phyloP scores from a whole-genome alignment of 1,284 basidiomycete species.

The Rhodotorula sp. region DNA sequence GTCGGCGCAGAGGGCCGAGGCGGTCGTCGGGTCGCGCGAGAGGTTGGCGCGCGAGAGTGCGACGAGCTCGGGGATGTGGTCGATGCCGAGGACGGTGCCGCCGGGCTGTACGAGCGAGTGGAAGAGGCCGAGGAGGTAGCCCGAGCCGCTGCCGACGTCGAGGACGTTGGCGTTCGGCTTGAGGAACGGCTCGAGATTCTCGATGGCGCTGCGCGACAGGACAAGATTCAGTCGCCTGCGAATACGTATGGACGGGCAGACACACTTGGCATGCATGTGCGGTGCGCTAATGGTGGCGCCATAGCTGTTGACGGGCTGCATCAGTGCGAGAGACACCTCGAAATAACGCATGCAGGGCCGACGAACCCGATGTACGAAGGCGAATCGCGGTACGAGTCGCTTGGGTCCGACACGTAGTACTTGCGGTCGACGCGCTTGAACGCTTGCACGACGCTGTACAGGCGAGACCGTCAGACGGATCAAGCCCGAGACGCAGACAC shows the following conservation, averaged over 20 bases:
- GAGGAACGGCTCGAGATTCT: conserved; percentile 70
- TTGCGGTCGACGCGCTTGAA: conserved; percentile 72
- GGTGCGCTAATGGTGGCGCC: conserved; percentile 87
- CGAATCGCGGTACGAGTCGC: conserved; percentile 71
- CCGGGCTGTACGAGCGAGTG: conserved; percentile 64
- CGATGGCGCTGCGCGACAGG: conserved; percentile 56
- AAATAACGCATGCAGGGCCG: too few species aligned
- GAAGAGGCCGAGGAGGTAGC: conserved; percentile 74
- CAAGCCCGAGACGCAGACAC: too few species aligned
- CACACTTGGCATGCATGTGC: conserved; percentile 79
- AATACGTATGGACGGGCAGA: not conserved
- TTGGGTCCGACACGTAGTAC: conserved; percentile 60
- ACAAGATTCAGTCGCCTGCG: too few species aligned
- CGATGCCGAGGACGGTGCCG: conserved; percentile 82
- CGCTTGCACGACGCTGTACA: conserved; percentile 56
- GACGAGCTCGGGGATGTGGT: conserved; percentile 79
- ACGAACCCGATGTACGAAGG: conserved; percentile 62
- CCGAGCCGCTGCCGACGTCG: conserved; percentile 72
- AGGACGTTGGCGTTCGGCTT: conserved; percentile 70
- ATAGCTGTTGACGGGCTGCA: conserved; percentile 57
- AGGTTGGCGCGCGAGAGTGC: conserved; percentile 54
- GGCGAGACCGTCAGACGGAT: not conserved
- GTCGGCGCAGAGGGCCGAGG: not conserved
- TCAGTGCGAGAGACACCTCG: too few species aligned
- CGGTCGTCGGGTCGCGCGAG: conserved; percentile 29